These are phyloP conservation scores for Hymenoscyphus albidus DNA, from an alignment of 2,329 filamentous ascomycete genomes.

Conservation along the genomic window DNA sequence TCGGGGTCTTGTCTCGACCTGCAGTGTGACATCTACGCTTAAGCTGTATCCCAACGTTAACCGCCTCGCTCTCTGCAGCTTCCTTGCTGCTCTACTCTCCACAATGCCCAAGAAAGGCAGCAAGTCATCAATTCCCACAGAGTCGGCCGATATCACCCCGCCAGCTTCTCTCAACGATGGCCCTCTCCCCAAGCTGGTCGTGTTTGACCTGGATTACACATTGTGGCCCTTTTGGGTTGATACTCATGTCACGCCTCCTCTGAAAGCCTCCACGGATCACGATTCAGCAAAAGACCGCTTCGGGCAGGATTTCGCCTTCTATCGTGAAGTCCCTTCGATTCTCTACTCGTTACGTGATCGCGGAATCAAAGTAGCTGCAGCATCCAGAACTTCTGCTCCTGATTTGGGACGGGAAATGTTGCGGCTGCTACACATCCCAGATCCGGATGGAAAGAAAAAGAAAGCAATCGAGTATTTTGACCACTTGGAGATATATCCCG, in stretches of 20 bases:
- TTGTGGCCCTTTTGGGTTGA: constrained; percentile 99
- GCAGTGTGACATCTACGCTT: neutral
- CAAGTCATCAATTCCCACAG: constrained; percentile 18
- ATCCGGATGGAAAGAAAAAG: constrained; percentile 31
- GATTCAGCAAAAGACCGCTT: constrained; percentile 47
- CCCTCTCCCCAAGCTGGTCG: constrained; percentile 58
- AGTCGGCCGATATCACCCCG: constrained; percentile 16
- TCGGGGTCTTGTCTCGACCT: neutral
- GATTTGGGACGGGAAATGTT: constrained; percentile 79
- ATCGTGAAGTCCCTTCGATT: constrained; percentile 63
- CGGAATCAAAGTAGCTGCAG: constrained; percentile 61
- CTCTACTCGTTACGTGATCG: constrained; percentile 50
- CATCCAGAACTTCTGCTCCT: constrained; percentile 76
- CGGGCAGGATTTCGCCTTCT: constrained; percentile 68
- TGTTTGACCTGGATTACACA: constrained; percentile 97
- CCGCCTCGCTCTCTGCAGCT: neutral
- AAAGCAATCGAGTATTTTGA: constrained; percentile 58
- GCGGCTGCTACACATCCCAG: constrained; percentile 60
- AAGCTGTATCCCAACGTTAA: neutral
- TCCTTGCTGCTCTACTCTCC: constrained; percentile 12
- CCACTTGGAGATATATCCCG: constrained; percentile 65
- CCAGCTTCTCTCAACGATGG: constrained; percentile 31
- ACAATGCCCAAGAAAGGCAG: constrained; percentile 28
- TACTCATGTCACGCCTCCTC: constrained; percentile 76
- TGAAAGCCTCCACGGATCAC: constrained; percentile 49